Base-by-base conservation (phyloP, 2,329 filamentous ascomycete species). In the Lasiodiplodia sp. region DNA sequence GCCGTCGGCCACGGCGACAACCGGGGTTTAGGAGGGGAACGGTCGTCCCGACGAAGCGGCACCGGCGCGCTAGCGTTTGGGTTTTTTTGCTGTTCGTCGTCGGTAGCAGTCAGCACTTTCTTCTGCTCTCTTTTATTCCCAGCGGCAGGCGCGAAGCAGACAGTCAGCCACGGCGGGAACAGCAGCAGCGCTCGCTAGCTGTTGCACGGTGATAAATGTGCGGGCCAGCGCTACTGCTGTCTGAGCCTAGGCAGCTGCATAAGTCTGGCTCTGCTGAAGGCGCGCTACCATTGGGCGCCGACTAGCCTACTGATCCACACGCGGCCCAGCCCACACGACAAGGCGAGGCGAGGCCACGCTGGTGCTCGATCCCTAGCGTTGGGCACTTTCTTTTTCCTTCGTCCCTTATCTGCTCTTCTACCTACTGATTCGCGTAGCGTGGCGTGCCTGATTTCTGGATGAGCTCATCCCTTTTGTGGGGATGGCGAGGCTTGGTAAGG, bases 1-100 rank as follows among this genome's bases (percentile, higher is more conserved):
- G 52, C n/a, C 4, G 12, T 10, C 10, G 10, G 51, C 51, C 18
- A 21, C 34, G 55, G 34, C 16, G 28, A 52, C 4, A 34, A 34
- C 31, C 31, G 31, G 31, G 38, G 38, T 40, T 40, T 40, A 40
- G 8, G 49, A 52, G 44, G 44, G 44, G 31, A 34, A 34, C 53
- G 53, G 14, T 18, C 38, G 57, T 31, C 57, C 57, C 57, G 57
- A 47, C 57, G 38, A 62, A 47, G 57, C 57, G 57, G 57, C 21
- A 62, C 57, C 12, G 52, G 57, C 23, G 21, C 38, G 40, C 16
- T 25, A 37, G 18, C 49, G 40, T 44, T 18, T 18, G 40, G 16
- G 16, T 18, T n/a, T 44, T 44, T 18, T 44, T 18, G 40, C 18
- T 16, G 40, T 18, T 16, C 40, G 16, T 16, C 40, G 16, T 18